These are phyloP conservation scores for Alloascoidea africana DNA, from an alignment of 805 yeast species.

Conservation along the genomic window DNA sequence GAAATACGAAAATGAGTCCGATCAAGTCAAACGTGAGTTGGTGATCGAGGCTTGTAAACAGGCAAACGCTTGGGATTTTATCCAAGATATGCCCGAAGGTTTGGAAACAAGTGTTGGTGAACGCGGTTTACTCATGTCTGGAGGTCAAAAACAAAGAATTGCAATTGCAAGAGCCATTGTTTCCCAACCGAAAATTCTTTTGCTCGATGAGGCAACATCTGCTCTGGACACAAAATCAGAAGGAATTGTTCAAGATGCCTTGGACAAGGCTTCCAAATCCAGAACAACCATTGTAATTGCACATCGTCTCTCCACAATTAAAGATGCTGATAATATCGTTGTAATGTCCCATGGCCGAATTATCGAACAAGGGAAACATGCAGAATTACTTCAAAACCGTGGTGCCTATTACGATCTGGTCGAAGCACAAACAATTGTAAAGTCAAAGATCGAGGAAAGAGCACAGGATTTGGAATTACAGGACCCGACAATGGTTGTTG, in stretches of 20 bases:
- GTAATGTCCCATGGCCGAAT: conserved; percentile 36
- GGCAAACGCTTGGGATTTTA: conserved; percentile 24
- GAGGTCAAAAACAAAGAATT: conserved; percentile 61
- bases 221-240: conserved; percentile 35
- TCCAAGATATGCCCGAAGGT: conserved; percentile 62
- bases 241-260: conserved; percentile 24
- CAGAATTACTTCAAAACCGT: conserved; percentile 15
- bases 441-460: conserved; percentile 6
- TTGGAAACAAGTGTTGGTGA: conserved; percentile 55
- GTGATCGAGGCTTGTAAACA: conserved; percentile 20
- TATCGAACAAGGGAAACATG: conserved; percentile 28
- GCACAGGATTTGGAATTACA: conserved; percentile 7
- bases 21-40: conserved; percentile 20
- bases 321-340: conserved; percentile 38
- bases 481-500: conserved; percentile 3
- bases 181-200: conserved; percentile 41
- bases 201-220: conserved; percentile 53
- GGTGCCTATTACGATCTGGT: conserved; percentile 20
- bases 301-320: conserved; percentile 39
- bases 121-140: conserved; percentile 43
- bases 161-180: conserved; percentile 60
- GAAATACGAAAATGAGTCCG: conserved; percentile 37
- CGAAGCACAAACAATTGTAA: conserved; percentile 18
- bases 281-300: conserved; percentile 44
- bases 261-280: conserved; percentile 18